Evolutionary conservation across 1,284 basidiomycete genomes (phyloP).

Genomic region (Papiliotrema nemorosa): DNA sequence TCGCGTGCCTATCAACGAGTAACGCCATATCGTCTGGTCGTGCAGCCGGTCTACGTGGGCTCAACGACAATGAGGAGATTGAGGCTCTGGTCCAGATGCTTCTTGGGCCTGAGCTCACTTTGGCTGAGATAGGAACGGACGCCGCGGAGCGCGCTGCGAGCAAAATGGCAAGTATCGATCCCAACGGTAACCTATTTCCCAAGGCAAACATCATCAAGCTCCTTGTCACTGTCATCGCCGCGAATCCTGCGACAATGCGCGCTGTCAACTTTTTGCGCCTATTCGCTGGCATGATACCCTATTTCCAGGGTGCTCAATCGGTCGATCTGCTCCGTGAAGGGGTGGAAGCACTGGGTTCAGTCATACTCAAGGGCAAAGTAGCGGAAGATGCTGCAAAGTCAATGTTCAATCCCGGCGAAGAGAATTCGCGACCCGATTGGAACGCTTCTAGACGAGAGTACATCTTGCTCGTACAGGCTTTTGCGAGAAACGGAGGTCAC

Average conservation of each 20-base stretch:
- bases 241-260: slow-evolving; percentile 63
- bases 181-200: slow-evolving; percentile 59
- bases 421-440: slow-evolving; percentile 55
- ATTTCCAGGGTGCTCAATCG: slow-evolving; percentile 59
- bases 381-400: slow-evolving; percentile 49
- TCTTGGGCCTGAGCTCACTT: slow-evolving; percentile 38
- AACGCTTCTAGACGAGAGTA: slow-evolving; percentile 63
- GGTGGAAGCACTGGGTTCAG: slow-evolving; percentile 59
- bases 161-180: slow-evolving; percentile 57
- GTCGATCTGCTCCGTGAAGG: slow-evolving; percentile 62
- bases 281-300: slow-evolving; percentile 59
- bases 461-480: slow-evolving; percentile 59
- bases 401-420: slow-evolving; percentile 50
- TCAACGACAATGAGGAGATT: slow-evolving; percentile 65
- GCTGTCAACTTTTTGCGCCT: slow-evolving; percentile 66
- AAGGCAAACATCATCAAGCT: slow-evolving; percentile 68
- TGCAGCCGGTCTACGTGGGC: slow-evolving; percentile 63
- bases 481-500: slow-evolving; percentile 58
- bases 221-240: slow-evolving; percentile 73
- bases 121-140: slow-evolving; percentile 61
- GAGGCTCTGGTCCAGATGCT: slow-evolving; percentile 64
- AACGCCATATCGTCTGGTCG: slow-evolving; percentile 23
- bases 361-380: slow-evolving; percentile 26
- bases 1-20: slow-evolving; percentile 23
- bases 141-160: slow-evolving; percentile 57